Percentiles rank a stretch among this genome's conserved stretches.
phyloP scores from a whole-genome alignment of 2,329 filamentous ascomycete genomes.

The Diaporthe caulivora region DNA sequence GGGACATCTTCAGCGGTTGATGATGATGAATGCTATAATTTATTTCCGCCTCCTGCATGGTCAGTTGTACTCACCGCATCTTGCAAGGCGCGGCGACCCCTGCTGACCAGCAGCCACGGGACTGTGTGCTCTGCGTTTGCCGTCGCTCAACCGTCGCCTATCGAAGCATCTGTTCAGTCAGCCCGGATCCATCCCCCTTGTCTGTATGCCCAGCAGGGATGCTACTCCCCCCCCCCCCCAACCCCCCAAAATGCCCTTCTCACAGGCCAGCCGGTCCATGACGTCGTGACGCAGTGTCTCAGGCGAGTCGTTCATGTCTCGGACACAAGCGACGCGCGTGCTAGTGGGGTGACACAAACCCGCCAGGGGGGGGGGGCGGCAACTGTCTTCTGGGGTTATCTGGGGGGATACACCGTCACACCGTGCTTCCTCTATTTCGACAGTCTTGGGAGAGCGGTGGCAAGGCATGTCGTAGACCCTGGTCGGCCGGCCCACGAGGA shows the following conservation, averaged over 20 bases:
- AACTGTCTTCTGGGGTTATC: neutral
- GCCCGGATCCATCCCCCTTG: too few relatives aligned
- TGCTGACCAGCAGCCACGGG: too few relatives aligned
- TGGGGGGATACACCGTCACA: neutral
- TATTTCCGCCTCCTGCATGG: too few relatives aligned
- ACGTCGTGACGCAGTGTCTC: neutral
- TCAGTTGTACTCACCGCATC: too few relatives aligned
- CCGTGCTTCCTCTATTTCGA: neutral
- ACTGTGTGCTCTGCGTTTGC: neutral
- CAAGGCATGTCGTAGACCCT: neutral
- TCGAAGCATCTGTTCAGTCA: too few relatives aligned
- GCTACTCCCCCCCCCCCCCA: too few relatives aligned
- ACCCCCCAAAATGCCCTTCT: too few relatives aligned
- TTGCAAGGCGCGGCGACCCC: too few relatives aligned
- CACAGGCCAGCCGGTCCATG: neutral
- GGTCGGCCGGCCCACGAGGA: neutral
- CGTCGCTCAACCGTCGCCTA: neutral
- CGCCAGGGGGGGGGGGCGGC: neutral
- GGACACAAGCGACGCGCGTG: conserved; percentile 1
- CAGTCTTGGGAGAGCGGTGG: neutral
- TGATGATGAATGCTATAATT: too few relatives aligned
- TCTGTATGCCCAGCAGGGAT: too few relatives aligned
- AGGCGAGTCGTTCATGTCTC: neutral
- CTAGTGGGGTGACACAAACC: neutral
- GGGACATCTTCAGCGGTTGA: too few relatives aligned